These are phyloP conservation scores for Spinellus fusiger DNA, from an alignment of 192 early-diverging fungal genomes.

Conservation along the genomic window DNA sequence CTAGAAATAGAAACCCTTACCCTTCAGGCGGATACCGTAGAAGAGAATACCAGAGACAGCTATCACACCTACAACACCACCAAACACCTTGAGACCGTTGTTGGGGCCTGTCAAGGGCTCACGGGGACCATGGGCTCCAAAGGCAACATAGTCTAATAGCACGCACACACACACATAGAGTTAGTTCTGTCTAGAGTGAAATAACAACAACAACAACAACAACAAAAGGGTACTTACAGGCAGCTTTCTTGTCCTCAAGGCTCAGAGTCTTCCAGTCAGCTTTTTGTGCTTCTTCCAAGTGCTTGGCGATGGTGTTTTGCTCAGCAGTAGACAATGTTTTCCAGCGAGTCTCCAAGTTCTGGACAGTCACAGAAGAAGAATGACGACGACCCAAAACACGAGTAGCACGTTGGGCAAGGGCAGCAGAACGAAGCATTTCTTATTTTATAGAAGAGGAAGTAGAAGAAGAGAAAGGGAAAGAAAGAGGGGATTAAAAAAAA, in stretches of 20 bases:
- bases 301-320: constrained; percentile 75
- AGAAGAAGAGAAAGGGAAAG: constrained; percentile 13
- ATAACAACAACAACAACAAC: too few relatives aligned
- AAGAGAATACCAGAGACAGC: constrained; percentile 48
- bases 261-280: constrained; percentile 93
- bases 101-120: constrained; percentile 65
- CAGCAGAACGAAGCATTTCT: constrained; percentile 60
- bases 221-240: constrained; percentile 48
- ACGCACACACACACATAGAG: too few relatives aligned
- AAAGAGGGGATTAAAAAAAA: neutral
- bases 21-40: constrained; percentile 47
- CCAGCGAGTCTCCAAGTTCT: constrained; percentile 54
- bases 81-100: constrained; percentile 62
- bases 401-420: constrained; percentile 40
- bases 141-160: constrained; percentile 75
- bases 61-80: constrained; percentile 56
- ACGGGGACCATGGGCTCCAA: constrained; percentile 89
- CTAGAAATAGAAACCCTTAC: too few relatives aligned
- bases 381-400: constrained; percentile 41
- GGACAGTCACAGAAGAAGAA: constrained; percentile 41
- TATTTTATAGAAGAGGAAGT: constrained; percentile 1
- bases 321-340: constrained; percentile 67
- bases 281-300: constrained; percentile 82
- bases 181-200: neutral
- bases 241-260: constrained; percentile 92